phyloP scores from a whole-genome alignment of 257 asterid genomes.

The Anisodus tanguticus region DNA sequence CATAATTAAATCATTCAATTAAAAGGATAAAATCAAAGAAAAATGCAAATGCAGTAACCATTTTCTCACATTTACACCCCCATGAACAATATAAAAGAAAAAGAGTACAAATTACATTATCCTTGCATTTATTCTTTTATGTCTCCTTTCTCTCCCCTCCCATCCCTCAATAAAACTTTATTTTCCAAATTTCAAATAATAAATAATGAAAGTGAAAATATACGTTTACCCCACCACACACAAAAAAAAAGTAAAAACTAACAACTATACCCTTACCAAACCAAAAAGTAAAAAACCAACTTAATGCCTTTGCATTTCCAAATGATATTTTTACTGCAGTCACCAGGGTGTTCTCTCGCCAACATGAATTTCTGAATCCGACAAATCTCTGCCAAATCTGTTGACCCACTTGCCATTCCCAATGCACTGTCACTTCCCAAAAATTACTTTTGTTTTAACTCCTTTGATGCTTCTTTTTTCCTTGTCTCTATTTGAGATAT shows the following conservation, averaged over 20 bases:
- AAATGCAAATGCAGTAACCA: neutral
- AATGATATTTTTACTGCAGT: slow-evolving; percentile 11
- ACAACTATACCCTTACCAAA: slow-evolving; percentile 17
- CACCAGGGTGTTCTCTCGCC: slow-evolving; percentile 35
- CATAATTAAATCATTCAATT: neutral
- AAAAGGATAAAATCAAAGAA: neutral
- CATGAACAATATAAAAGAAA: slow-evolving; percentile 28
- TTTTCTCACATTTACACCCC: slow-evolving; percentile 62
- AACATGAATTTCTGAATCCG: neutral
- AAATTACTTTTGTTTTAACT: neutral
- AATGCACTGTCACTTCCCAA: slow-evolving; percentile 23
- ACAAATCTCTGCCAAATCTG: slow-evolving; percentile 33
- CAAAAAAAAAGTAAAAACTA: neutral
- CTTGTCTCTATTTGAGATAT: neutral
- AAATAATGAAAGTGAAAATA: slow-evolving; percentile 29
- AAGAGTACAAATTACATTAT: slow-evolving; percentile 28
- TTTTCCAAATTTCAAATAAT: slow-evolving; percentile 24
- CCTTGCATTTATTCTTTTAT: slow-evolving; percentile 28
- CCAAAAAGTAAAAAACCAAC: neutral
- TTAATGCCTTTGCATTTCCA: slow-evolving; percentile 4
- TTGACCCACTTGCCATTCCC: slow-evolving; percentile 40
- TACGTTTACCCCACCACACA: neutral
- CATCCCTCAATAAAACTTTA: slow-evolving; percentile 1
- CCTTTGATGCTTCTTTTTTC: neutral
- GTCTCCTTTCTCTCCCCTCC: slow-evolving; percentile 16